Conservation (phyloP, 2,329 filamentous ascomycete species). For the Calonectria naviculata region DNA sequence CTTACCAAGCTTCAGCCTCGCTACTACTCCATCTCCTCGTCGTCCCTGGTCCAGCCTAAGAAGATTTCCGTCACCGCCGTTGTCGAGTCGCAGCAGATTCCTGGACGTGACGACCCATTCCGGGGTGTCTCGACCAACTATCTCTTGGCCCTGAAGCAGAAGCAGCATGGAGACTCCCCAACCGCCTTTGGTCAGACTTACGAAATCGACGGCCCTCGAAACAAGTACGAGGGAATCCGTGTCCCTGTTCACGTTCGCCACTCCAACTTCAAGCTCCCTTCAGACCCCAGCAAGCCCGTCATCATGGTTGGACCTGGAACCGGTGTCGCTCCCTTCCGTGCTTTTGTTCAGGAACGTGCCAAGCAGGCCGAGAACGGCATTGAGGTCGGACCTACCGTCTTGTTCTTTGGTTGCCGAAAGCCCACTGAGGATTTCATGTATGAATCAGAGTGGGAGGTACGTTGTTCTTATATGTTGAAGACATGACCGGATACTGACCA, state of each 20-base stretch:
- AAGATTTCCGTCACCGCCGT: constrained; percentile 96
- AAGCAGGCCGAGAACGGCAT: constrained; percentile 83
- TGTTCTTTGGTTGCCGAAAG: constrained; percentile 97
- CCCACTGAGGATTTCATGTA: constrained; percentile 93
- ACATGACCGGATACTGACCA: constrained; percentile 29
- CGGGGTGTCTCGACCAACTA: constrained; percentile 98
- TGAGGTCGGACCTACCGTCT: constrained; percentile 84
- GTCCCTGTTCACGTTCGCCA: constrained; percentile 96
- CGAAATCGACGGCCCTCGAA: constrained; percentile 86
- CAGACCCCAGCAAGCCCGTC: constrained; percentile 91
- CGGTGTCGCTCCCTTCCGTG: constrained; percentile 95
- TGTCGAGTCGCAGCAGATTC: constrained; percentile 84
- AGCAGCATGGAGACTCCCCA: constrained; percentile 88
- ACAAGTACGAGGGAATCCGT: constrained; percentile 97
- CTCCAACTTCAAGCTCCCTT: constrained; percentile 99
- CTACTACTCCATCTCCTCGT: constrained; percentile 99
- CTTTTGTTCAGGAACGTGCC: constrained; percentile 92
- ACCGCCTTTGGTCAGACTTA: constrained; percentile 87
- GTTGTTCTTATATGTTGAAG: constrained; percentile 46
- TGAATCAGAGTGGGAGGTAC: constrained; percentile 89
- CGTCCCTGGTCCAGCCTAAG: constrained; percentile 91
- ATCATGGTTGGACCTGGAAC: constrained; percentile 98
- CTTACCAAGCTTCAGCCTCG: constrained; percentile 95
- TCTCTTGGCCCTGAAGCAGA: constrained; percentile 92
- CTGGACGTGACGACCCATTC: constrained; percentile 82